A percentile compares a stretch with the other conserved stretches of the same genome.
phyloP scores from a whole-genome alignment of 176 grass and related monocot species.

The Raddia distichophylla region DNA sequence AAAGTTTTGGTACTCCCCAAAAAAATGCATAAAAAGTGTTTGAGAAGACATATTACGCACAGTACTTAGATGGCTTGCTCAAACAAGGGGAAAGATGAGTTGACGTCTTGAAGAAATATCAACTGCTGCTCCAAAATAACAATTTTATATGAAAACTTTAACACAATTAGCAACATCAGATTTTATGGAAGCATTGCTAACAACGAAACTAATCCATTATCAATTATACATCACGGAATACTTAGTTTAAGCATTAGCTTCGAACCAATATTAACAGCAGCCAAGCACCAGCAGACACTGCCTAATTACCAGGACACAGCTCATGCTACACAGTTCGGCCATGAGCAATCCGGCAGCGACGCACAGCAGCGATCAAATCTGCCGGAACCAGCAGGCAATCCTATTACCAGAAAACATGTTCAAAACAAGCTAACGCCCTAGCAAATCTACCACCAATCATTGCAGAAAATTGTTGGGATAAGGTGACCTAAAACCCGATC shows the following conservation, averaged over 20 bases:
- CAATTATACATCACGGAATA: background rate
- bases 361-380: background rate
- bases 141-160: background rate
- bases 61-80: background rate
- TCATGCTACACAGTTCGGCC: background rate
- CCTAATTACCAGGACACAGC: background rate
- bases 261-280: background rate
- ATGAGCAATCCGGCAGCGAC: background rate
- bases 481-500: constrained; percentile 1
- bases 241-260: background rate
- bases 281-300: background rate
- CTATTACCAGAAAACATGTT: background rate
- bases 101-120: background rate
- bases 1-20: background rate
- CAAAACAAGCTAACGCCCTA: background rate
- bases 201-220: background rate
- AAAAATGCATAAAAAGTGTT: background rate
- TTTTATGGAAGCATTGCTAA: background rate
- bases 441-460: background rate
- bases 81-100: background rate
- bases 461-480: background rate
- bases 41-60: background rate
- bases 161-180: background rate
- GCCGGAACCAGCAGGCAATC: background rate
- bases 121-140: background rate